Evolutionary conservation across 2,329 filamentous ascomycete genomes (phyloP), one percentile per base, ranked within the genome.

Genomic region (Fusarium humuli): DNA sequence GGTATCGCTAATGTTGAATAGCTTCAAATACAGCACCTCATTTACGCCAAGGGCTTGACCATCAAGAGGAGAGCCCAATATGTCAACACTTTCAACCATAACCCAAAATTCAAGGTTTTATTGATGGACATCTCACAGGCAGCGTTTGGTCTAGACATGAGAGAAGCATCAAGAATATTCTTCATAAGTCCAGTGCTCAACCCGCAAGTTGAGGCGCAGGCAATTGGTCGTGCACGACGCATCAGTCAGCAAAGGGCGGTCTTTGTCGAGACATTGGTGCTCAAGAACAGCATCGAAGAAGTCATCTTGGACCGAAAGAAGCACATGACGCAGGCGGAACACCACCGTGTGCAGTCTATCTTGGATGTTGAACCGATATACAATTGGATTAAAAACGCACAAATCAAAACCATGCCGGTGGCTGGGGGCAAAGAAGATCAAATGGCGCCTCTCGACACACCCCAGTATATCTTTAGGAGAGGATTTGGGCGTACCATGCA

Each of bases 41-140:
- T 90, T 61, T 94, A 94, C 72, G 88, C 91, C 14, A 89, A 88
- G 70, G 83, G 84, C 3, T 81, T 94, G 3, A 84, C 86, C 2
- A 83, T 87, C 1, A 83, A 86, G 14, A 85, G 88, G 7, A 88
- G 92, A 61, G 88, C 91, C 0, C 87, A 91, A 74, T 97, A 97
- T 74, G 87, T 98, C 1, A 87, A 90, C 1, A 87, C 90, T 0
- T 98, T 98, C 80, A 93, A 94, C 67, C 82, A 90, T 44, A 89
- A 88, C 20, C 81, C 85, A 0, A 86, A 86, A 10, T 90, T 94
- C 58, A 88, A 93, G 8, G 93, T 98, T 0, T 82, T 98, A 4
- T 84, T 98, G 2, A 97, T 98, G 91, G 94, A 97, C 75, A 87
- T 98, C n/a, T 89, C 88, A 3, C 93, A 96, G 76, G 94, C 94